phyloP scores from a whole-genome alignment of 2,329 filamentous ascomycete genomes.

The Penicillium sp. region DNA sequence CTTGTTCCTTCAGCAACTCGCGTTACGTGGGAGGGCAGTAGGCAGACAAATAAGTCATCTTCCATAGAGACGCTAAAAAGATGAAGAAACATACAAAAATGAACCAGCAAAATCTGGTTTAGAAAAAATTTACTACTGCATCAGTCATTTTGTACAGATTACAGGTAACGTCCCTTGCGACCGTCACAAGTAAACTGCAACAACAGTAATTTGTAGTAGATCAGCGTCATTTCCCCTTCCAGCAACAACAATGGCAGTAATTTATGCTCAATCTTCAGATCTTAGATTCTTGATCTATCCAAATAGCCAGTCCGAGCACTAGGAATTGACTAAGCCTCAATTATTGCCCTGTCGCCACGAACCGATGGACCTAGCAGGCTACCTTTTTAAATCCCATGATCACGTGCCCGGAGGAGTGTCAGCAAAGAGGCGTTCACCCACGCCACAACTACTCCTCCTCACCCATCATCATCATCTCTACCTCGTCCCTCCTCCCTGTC shows the following conservation, averaged over 20 bases:
- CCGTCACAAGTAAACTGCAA: not conserved
- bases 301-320: not conserved
- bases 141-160: not conserved
- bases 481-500: constrained; percentile 5
- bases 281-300: not conserved
- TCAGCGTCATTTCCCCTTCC: not conserved
- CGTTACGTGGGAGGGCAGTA: constrained; percentile 4
- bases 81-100: not conserved
- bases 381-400: constrained; percentile 7
- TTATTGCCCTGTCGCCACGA: not conserved
- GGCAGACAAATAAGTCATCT: constrained; percentile 12
- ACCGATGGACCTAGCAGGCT: not conserved
- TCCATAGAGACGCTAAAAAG: not conserved
- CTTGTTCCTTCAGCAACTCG: constrained; percentile 12
- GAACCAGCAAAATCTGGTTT: not conserved
- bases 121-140: not conserved
- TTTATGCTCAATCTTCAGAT: not conserved
- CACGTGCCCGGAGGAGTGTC: constrained; percentile 24
- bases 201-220: constrained; percentile 9
- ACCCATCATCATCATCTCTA: not conserved
- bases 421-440: constrained; percentile 4
- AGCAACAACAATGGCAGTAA: not conserved
- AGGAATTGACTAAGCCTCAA: constrained; percentile 3
- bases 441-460: constrained; percentile 3
- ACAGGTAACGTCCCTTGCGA: not conserved